These are phyloP conservation scores for Trichoderma erinaceum DNA, from an alignment of 495 filamentous ascomycete genomes.

Conservation along the genomic window DNA sequence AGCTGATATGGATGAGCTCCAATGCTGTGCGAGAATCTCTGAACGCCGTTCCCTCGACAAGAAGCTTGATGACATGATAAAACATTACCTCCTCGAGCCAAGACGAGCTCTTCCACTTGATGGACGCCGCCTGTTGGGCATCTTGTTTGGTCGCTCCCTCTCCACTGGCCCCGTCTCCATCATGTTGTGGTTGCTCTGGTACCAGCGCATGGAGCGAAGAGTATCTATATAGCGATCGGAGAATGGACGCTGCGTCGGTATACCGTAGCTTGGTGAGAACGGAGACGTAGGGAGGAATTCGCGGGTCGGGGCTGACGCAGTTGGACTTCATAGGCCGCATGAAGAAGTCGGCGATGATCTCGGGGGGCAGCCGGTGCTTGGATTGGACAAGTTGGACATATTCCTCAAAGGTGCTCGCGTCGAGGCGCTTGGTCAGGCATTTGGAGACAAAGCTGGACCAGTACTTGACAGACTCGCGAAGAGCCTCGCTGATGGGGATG, in stretches of 20 bases:
- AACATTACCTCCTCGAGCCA: slow-evolving; percentile 45
- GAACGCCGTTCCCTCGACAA: slow-evolving; percentile 37
- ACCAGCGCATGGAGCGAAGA: slow-evolving; percentile 43
- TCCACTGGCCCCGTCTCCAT: slow-evolving; percentile 15
- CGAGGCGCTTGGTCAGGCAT: slow-evolving; percentile 42
- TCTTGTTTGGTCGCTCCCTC: slow-evolving; percentile 15
- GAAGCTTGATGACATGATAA: slow-evolving; percentile 42
- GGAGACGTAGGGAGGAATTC: slow-evolving; percentile 58
- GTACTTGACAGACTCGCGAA: not conserved
- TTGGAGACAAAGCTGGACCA: slow-evolving; percentile 45
- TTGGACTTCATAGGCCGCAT: slow-evolving; percentile 47
- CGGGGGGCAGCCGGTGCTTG: slow-evolving; percentile 40
- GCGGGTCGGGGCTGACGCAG: slow-evolving; percentile 53
- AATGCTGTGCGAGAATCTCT: slow-evolving; percentile 30
- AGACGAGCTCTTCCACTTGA: slow-evolving; percentile 46
- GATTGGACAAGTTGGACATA: slow-evolving; percentile 34
- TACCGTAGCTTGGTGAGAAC: slow-evolving; percentile 48
- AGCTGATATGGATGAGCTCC: slow-evolving; percentile 29
- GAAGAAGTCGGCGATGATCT: slow-evolving; percentile 52
- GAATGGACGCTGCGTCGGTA: slow-evolving; percentile 50
- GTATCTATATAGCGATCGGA: slow-evolving; percentile 53
- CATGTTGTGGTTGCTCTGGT: slow-evolving; percentile 17
- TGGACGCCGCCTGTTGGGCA: slow-evolving; percentile 8
- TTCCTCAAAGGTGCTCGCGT: slow-evolving; percentile 39
- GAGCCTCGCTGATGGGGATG: not conserved